These are phyloP conservation scores for Vigna angularis DNA, from an alignment of 306 rosid species.

Conservation along the genomic window DNA sequence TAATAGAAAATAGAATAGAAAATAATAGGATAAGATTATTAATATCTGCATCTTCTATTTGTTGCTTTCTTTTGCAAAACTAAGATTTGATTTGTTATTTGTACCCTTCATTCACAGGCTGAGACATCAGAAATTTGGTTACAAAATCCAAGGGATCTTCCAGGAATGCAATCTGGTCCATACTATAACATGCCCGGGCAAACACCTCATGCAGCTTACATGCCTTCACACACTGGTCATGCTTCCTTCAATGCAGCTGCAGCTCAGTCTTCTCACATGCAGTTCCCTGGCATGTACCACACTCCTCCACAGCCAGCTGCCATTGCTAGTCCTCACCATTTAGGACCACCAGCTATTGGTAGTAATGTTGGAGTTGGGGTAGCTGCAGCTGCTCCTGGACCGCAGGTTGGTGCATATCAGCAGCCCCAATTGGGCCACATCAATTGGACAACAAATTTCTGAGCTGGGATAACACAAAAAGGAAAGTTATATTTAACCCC, in stretches of 20 bases:
- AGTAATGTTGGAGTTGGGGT: slow-evolving; percentile 90
- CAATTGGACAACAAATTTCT: slow-evolving; percentile 95
- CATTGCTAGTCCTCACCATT: slow-evolving; percentile 78
- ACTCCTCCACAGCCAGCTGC: slow-evolving; percentile 77
- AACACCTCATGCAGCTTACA: slow-evolving; percentile 77
- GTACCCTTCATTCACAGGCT: slow-evolving; percentile 56
- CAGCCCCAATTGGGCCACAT: slow-evolving; percentile 88
- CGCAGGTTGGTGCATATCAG: slow-evolving; percentile 95
- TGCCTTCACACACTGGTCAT: slow-evolving; percentile 85
- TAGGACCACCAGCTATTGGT: slow-evolving; percentile 87
- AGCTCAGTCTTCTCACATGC: slow-evolving; percentile 98
- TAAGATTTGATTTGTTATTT: slow-evolving; percentile 7
- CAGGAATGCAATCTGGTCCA: slow-evolving; percentile 82
- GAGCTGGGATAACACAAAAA: slow-evolving; percentile 37
- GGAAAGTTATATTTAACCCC: slow-evolving; percentile 63
- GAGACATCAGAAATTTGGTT: slow-evolving; percentile 98
- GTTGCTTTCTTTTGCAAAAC: background rate
- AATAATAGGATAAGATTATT: background rate
- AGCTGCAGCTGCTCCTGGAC: slow-evolving; percentile 85
- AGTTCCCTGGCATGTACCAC: slow-evolving; percentile 94
- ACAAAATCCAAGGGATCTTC: slow-evolving; percentile 90
- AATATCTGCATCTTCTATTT: background rate
- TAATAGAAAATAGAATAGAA: background rate
- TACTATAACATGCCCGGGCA: slow-evolving; percentile 93
- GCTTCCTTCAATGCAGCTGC: slow-evolving; percentile 84